Evolutionary conservation across 257 asterid genomes (phyloP).

Genomic region (Primulina tabacum): DNA sequence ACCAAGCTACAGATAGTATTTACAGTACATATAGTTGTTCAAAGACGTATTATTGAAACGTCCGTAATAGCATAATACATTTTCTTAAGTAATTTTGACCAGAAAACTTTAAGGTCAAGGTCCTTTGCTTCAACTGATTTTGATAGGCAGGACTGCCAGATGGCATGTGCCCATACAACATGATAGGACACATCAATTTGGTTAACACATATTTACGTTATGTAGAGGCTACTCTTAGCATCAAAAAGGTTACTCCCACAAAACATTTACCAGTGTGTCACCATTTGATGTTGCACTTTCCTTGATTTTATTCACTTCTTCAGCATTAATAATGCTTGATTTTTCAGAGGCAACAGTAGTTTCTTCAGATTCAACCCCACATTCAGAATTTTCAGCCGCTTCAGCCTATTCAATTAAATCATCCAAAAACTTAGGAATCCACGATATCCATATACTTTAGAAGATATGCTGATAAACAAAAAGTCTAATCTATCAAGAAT

Average conservation of each 20-base stretch:
- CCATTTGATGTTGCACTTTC: constrained; percentile 32
- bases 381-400: constrained; percentile 51
- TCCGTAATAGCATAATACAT: neutral
- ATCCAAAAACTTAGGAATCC: constrained; percentile 22
- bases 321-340: constrained; percentile 32
- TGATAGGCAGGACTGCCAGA: neutral
- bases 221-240: constrained; percentile 15
- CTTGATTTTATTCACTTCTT: constrained; percentile 29
- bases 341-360: constrained; percentile 41
- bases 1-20: too few species aligned
- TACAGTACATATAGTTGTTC: neutral
- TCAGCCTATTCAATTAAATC: constrained; percentile 46
- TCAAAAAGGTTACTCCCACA: constrained; percentile 18
- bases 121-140: neutral
- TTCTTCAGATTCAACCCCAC: constrained; percentile 40
- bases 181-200: neutral
- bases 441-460: neutral
- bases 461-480: neutral
- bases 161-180: neutral
- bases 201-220: neutral
- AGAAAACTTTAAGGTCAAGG: neutral
- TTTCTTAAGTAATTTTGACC: neutral
- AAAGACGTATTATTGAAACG: neutral
- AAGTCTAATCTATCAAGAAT: neutral
- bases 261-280: constrained; percentile 40